Base-by-base conservation (phyloP, 495 filamentous ascomycete genomes). In the Trichoderma virens region DNA sequence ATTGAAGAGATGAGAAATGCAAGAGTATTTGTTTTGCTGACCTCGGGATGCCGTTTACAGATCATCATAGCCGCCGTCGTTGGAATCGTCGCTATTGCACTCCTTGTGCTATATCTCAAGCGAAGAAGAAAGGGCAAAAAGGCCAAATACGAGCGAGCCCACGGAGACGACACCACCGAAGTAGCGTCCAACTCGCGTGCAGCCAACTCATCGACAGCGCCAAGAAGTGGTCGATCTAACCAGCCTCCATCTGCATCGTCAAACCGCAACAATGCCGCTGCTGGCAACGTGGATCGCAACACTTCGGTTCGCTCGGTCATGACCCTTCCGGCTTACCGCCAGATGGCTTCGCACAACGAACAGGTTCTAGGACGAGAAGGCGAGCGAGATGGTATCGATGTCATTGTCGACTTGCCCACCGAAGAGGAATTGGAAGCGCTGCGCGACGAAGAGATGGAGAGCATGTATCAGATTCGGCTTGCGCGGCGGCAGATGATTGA, bases 401-500 rank as follows among this genome's bases (percentile, higher is more conserved):
- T 90, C 38, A 93, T 98, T 3, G 78, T 98, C 32, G 94, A 98
- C 73, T 67, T 74, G 67, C 79, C 39, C 31, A 67, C 35, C 61
- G 69, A 65, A 54, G 62, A 78, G 66, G 74, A 93, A 59, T 85
- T 94, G 69, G 94, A 98, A 70, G 74, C 72, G 2, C 79, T 92
- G 39, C 82, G 94, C n/a, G 93, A 98, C 64, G 86, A 90, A 35
- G 89, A 98, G 70, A 98, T 98, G 94, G 89, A 93, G 56, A 82
- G 90, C 8, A 73, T 98, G 28, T 98, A 96, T 75, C 90, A 96
- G 70, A 90, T 98, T 56, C 90, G 94, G 28, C 73, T 89, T 3
- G 85, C 90, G 20, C 85, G 94, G 54, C 86, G 93, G 38, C 79
- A 82, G 45, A 90, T 96, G 72, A 79, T 85, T 35, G 84, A 85